phyloP scores from a whole-genome alignment of 2,329 filamentous ascomycete genomes.

The Trichoderma sp. region DNA sequence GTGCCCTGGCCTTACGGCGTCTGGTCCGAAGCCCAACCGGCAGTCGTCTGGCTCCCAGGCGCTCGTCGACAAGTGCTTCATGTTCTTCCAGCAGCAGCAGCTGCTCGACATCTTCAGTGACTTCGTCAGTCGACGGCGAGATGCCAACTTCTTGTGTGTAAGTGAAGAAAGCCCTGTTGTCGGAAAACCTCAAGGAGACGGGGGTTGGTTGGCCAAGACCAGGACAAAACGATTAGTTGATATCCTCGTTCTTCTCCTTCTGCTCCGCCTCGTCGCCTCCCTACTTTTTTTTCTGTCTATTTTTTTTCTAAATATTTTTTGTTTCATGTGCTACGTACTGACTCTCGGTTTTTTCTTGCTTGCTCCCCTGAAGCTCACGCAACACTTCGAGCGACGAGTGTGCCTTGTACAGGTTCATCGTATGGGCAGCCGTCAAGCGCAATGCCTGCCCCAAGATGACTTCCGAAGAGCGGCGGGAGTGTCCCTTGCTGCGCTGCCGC shows the following conservation, averaged over 20 bases:
- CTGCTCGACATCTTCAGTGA: constrained; percentile 28
- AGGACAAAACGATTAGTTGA: not conserved
- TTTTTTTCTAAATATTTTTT: not conserved
- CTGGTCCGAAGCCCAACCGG: constrained; percentile 32
- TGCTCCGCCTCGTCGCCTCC: not conserved
- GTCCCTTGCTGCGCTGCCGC: constrained; percentile 52
- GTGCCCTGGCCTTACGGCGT: constrained; percentile 34
- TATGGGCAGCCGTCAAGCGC: constrained; percentile 56
- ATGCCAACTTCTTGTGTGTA: constrained; percentile 35
- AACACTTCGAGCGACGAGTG: constrained; percentile 49
- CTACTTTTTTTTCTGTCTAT: not conserved
- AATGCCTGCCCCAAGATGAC: constrained; percentile 50
- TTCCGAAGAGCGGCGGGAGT: constrained; percentile 48
- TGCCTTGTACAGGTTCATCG: constrained; percentile 53
- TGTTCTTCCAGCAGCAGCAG: constrained; percentile 21
- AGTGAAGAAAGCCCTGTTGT: constrained; percentile 22
- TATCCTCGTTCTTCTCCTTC: not conserved
- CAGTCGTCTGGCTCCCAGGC: constrained; percentile 34
- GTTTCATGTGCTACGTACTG: not conserved
- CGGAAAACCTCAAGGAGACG: not conserved
- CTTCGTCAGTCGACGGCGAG: constrained; percentile 26
- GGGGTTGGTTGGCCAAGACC: not conserved
- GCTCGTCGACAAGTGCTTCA: constrained; percentile 31
- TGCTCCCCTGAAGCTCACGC: constrained; percentile 34
- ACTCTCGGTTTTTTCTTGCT: not conserved